A percentile compares a stretch with the other conserved stretches of the same genome.
Conservation (phyloP, 768 basidiomycete species). For the Piloderma croceum region DNA sequence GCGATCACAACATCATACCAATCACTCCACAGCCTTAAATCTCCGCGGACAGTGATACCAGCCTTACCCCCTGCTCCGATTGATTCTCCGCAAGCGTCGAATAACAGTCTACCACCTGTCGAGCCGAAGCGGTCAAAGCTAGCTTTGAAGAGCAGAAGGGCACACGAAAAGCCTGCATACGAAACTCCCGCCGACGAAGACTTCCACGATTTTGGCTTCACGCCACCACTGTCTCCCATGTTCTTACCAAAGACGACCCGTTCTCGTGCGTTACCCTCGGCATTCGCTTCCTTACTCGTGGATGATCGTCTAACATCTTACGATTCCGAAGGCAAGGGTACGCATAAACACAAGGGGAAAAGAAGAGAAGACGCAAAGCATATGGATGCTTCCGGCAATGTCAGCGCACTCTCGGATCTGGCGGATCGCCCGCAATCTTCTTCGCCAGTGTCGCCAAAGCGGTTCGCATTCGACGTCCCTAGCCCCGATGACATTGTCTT, state of each 20-base stretch:
- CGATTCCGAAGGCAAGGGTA: slow-evolving; percentile 34
- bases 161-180: slow-evolving; percentile 38
- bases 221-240: slow-evolving; percentile 46
- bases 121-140: slow-evolving; percentile 59
- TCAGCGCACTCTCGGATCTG: not conserved
- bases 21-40: slow-evolving; percentile 55
- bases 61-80: slow-evolving; percentile 14
- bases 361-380: slow-evolving; percentile 23
- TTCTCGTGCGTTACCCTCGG: slow-evolving; percentile 71
- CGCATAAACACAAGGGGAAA: slow-evolving; percentile 22
- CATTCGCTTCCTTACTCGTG: slow-evolving; percentile 69
- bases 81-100: not conserved
- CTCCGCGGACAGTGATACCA: slow-evolving; percentile 14
- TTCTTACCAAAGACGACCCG: slow-evolving; percentile 49
- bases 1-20: slow-evolving; percentile 82
- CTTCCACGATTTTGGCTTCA: slow-evolving; percentile 26
- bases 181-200: slow-evolving; percentile 34
- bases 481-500: slow-evolving; percentile 91
- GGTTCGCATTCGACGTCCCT: slow-evolving; percentile 72
- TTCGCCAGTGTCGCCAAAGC: slow-evolving; percentile 23
- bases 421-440: slow-evolving; percentile 13
- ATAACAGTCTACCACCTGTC: no score
- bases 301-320: slow-evolving; percentile 38
- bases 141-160: slow-evolving; percentile 65
- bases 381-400: not conserved